Percentiles rank a stretch among this genome's conserved stretches.
phyloP scores from a whole-genome alignment of 2,329 filamentous ascomycete genomes.

The Aspergillus sp. region DNA sequence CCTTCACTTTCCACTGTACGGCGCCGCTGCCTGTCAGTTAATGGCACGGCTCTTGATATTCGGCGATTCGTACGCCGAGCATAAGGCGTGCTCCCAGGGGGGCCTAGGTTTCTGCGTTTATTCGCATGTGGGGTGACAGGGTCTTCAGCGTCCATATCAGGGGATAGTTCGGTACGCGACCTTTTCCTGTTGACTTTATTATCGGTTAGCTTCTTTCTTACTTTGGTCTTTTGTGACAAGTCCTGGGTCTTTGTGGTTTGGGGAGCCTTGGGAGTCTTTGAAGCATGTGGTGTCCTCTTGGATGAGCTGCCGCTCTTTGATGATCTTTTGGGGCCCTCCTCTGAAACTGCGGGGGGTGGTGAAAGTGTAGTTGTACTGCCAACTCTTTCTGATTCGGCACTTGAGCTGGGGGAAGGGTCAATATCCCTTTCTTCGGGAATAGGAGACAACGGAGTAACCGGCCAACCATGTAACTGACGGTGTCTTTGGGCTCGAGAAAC shows the following conservation, averaged over 20 bases:
- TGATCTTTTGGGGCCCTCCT: neutral
- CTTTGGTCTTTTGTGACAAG: neutral
- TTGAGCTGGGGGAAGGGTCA: constrained; percentile 12
- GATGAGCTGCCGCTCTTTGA: neutral
- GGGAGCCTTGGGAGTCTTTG: neutral
- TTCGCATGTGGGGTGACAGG: constrained; percentile 19
- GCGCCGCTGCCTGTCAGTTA: constrained; percentile 30
- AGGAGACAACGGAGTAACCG: constrained; percentile 12
- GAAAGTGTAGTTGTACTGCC: neutral
- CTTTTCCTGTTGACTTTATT: constrained; percentile 23
- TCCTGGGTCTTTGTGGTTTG: neutral
- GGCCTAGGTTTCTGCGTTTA: constrained; percentile 25
- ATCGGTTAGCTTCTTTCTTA: constrained; percentile 14
- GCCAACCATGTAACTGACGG: neutral
- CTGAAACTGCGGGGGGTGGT: neutral
- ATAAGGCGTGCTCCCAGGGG: constrained; percentile 24
- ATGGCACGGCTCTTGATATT: constrained; percentile 22
- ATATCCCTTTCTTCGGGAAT: constrained; percentile 16
- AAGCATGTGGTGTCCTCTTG: neutral
- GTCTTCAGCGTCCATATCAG: constrained; percentile 5
- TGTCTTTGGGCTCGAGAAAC: neutral
- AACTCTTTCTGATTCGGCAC: constrained; percentile 3
- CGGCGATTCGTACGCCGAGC: constrained; percentile 17
- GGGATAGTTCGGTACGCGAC: constrained; percentile 11
- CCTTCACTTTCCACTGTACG: constrained; percentile 31